phyloP scores from a whole-genome alignment of 164 flowering plant species.

The Pachysandra terminalis region DNA sequence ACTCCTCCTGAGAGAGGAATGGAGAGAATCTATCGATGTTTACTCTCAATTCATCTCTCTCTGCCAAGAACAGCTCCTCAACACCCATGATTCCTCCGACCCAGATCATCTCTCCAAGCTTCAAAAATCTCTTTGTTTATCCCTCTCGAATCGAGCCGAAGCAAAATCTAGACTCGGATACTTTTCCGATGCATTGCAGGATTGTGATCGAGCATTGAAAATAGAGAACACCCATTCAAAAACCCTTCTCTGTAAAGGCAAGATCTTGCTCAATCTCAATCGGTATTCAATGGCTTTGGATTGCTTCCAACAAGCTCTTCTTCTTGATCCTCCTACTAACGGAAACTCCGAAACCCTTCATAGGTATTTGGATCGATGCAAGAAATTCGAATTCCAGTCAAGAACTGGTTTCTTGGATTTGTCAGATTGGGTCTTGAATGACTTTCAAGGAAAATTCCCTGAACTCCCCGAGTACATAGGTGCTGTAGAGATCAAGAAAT shows the following conservation, averaged over 20 bases:
- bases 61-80: conserved; percentile 40
- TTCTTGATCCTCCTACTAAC: conserved; percentile 38
- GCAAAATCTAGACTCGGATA: conserved; percentile 41
- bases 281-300: conserved; percentile 52
- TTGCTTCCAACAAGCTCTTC: conserved; percentile 54
- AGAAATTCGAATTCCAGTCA: conserved; percentile 61
- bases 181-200: conserved; percentile 43
- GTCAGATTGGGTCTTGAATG: conserved; percentile 69
- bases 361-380: conserved; percentile 61
- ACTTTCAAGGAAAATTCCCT: conserved; percentile 57
- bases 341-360: conserved; percentile 41
- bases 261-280: conserved; percentile 53
- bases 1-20: conserved; percentile 80
- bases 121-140: conserved; percentile 64
- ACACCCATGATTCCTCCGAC: conserved; percentile 16
- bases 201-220: conserved; percentile 64
- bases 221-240: conserved; percentile 71
- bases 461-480: conserved; percentile 76
- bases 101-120: conserved; percentile 35
- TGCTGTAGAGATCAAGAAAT: conserved; percentile 52
- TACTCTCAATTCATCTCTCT: conserved; percentile 63
- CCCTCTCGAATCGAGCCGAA: conserved; percentile 79
- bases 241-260: conserved; percentile 81
- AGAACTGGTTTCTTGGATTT: conserved; percentile 74
- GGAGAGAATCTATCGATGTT: conserved; percentile 46